Conservation (phyloP, 140 eudicot genomes). For the Ambrosia hybrid region DNA sequence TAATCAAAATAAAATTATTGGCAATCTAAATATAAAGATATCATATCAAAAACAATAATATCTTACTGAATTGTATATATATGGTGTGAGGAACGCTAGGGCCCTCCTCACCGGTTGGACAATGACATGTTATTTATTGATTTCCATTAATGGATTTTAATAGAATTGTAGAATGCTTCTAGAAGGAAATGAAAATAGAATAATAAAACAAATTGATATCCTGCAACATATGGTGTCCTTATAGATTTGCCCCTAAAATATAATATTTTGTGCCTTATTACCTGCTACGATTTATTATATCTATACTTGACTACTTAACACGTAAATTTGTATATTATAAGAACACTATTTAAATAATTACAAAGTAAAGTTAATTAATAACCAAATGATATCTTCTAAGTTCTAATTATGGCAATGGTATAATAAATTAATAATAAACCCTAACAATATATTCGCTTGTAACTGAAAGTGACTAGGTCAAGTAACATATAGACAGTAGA, state of each 20-base stretch:
- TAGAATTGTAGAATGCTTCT: constrained; percentile 12
- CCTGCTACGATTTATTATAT: too few relatives aligned
- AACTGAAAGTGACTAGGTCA: not conserved
- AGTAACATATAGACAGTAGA: not conserved
- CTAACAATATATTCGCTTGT: not conserved
- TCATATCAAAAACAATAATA: not conserved
- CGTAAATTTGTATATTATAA: too few relatives aligned
- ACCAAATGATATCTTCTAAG: too few relatives aligned
- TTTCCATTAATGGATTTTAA: not conserved
- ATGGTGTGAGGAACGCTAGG: not conserved
- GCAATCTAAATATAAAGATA: not conserved
- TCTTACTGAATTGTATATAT: not conserved
- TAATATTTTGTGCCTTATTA: too few relatives aligned
- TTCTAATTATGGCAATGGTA: too few relatives aligned
- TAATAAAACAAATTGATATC: not conserved
- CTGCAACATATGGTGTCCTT: too few relatives aligned
- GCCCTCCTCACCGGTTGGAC: not conserved
- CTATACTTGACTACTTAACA: too few relatives aligned
- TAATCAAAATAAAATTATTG: too few relatives aligned
- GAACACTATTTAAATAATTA: too few relatives aligned
- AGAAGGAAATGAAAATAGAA: constrained; percentile 14
- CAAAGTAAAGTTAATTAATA: too few relatives aligned
- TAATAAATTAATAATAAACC: too few relatives aligned
- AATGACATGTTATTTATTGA: constrained; percentile 13
- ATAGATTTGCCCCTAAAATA: too few relatives aligned